Percentiles rank a stretch among this genome's conserved stretches.
Evolutionary conservation across 345 rosid species (phyloP).

Genomic region (Orychophragmus violaceus): DNA sequence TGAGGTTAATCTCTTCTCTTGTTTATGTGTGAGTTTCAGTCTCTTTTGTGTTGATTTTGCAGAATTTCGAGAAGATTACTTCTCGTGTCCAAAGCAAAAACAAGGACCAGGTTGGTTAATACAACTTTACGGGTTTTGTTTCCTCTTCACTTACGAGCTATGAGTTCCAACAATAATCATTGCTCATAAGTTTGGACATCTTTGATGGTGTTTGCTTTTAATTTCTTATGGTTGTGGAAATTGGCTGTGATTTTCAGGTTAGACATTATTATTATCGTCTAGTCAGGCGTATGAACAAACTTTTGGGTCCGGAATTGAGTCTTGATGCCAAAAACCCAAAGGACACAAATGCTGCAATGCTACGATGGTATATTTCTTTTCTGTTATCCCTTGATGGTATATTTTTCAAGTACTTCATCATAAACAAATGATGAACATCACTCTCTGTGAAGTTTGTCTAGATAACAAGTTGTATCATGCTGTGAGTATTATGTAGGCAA

Average conservation of each 20-base stretch:
- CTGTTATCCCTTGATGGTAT: not conserved
- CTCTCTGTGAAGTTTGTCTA: not conserved
- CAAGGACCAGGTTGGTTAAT: slow-evolving; percentile 83
- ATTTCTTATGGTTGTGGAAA: not conserved
- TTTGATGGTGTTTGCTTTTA: slow-evolving; percentile 6
- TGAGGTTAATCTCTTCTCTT: not conserved
- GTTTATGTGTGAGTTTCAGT: not conserved
- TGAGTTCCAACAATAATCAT: no score
- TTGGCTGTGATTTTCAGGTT: slow-evolving; percentile 51
- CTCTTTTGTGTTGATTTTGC: slow-evolving; percentile 24
- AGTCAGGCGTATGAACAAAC: slow-evolving; percentile 98
- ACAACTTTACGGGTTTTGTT: not conserved
- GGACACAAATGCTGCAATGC: slow-evolving; percentile 98
- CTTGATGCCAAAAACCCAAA: slow-evolving; percentile 97
- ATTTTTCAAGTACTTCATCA: not conserved
- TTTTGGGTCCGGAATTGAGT: slow-evolving; percentile 81
- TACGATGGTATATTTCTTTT: slow-evolving; percentile 69
- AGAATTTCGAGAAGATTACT: slow-evolving; percentile 99
- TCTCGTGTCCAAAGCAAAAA: slow-evolving; percentile 92
- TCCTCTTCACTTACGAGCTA: not conserved
- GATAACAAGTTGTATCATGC: slow-evolving; percentile 3
- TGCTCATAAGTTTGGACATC: no score
- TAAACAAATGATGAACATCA: not conserved
- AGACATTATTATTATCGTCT: slow-evolving; percentile 97
- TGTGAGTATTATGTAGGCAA: not conserved